Evolutionary conservation across 2,329 filamentous ascomycete genomes (phyloP).

Genomic region (Microcyclospora tardicrescens): DNA sequence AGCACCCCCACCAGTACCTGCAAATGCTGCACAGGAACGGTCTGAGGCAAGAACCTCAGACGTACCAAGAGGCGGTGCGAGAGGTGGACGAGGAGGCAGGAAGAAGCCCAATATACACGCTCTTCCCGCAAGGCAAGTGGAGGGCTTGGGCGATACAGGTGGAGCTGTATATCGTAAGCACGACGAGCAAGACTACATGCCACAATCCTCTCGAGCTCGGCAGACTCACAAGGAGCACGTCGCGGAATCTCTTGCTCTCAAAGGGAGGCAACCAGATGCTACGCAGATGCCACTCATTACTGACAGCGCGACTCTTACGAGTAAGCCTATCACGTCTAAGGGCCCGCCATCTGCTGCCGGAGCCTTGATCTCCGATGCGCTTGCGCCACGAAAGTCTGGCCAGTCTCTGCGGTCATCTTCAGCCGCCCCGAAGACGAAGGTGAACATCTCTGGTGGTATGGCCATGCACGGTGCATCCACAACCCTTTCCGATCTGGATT

Average conservation of each 20-base stretch:
- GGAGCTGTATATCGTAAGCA: slow-evolving; percentile 76
- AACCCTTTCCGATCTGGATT: slow-evolving; percentile 53
- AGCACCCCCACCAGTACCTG: slow-evolving; percentile 10
- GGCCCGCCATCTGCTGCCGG: slow-evolving; percentile 58
- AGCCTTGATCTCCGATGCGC: slow-evolving; percentile 65
- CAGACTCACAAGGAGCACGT: slow-evolving; percentile 24
- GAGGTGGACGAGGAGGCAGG: slow-evolving; percentile 25
- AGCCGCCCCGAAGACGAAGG: slow-evolving; percentile 45
- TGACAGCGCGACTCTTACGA: slow-evolving; percentile 31
- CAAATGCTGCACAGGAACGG: slow-evolving; percentile 1
- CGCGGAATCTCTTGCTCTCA: slow-evolving; percentile 35
- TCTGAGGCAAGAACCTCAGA: slow-evolving; percentile 8
- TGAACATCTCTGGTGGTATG: slow-evolving; percentile 61
- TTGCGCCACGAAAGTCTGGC: slow-evolving; percentile 34
- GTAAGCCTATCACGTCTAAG: slow-evolving; percentile 34
- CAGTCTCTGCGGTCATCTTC: slow-evolving; percentile 37
- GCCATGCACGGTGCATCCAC: slow-evolving; percentile 73
- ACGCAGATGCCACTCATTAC: slow-evolving; percentile 30
- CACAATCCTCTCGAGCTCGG: slow-evolving; percentile 30
- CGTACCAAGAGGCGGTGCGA: slow-evolving; percentile 11
- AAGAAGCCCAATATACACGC: slow-evolving; percentile 28
- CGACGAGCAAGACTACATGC: slow-evolving; percentile 61
- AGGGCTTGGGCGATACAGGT: slow-evolving; percentile 49
- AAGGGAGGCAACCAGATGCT: slow-evolving; percentile 37
- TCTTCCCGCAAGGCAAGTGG: slow-evolving; percentile 30